phyloP scores from a whole-genome alignment of 2,329 filamentous ascomycete genomes.

The Xylariaceae sp. region DNA sequence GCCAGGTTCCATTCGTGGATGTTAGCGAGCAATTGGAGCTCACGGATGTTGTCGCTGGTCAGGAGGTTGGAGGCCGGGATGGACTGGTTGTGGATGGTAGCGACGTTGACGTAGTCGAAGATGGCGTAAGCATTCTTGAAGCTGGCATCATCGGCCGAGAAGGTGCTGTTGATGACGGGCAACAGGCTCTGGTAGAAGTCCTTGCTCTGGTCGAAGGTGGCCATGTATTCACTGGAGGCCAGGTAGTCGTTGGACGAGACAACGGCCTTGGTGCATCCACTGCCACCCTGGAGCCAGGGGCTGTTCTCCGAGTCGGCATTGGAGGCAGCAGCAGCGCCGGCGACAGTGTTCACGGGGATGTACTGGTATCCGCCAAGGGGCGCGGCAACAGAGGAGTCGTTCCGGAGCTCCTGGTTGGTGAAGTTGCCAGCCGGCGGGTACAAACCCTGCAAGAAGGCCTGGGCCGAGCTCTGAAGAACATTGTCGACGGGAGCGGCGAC shows the following conservation, averaged over 20 bases:
- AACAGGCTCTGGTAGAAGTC: slow-evolving; percentile 54
- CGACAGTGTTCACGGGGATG: slow-evolving; percentile 64
- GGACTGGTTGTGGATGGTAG: slow-evolving; percentile 53
- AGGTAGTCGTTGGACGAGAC: slow-evolving; percentile 53
- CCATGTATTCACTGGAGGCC: slow-evolving; percentile 41
- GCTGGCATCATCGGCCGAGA: slow-evolving; percentile 39
- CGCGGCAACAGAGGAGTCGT: slow-evolving; percentile 59
- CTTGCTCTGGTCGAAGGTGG: slow-evolving; percentile 45
- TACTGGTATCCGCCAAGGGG: slow-evolving; percentile 81
- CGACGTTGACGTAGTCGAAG: slow-evolving; percentile 57
- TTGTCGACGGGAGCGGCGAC: slow-evolving; percentile 68
- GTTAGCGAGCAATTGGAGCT: slow-evolving; percentile 70
- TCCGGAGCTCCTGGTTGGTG: slow-evolving; percentile 59
- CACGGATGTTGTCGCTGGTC: slow-evolving; percentile 51
- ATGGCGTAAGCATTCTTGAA: slow-evolving; percentile 60
- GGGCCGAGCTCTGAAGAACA: slow-evolving; percentile 75
- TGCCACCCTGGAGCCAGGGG: slow-evolving; percentile 55
- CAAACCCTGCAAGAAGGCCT: slow-evolving; percentile 76
- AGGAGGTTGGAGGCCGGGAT: slow-evolving; percentile 58
- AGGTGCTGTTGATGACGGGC: slow-evolving; percentile 52
- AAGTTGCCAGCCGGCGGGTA: slow-evolving; percentile 68
- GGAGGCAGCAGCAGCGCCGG: slow-evolving; percentile 50
- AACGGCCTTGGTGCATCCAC: slow-evolving; percentile 51
- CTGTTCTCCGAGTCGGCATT: slow-evolving; percentile 50
- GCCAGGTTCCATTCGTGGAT: slow-evolving; percentile 76